Evolutionary conservation across 306 rosid genomes (phyloP).

Genomic region (Castanea crenata): DNA sequence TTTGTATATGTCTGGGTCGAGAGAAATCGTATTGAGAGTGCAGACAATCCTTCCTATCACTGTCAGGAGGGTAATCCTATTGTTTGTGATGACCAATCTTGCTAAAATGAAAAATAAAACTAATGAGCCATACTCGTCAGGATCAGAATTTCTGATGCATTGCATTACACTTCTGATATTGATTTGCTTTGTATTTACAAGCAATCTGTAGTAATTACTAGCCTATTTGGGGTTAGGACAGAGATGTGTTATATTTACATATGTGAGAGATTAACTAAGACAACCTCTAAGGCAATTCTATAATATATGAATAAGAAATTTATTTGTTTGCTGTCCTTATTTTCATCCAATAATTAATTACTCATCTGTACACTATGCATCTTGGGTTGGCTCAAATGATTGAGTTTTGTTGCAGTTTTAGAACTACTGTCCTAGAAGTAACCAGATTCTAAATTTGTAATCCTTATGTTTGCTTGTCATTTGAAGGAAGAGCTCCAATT

Average conservation of each 20-base stretch:
- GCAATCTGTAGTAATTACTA: background rate
- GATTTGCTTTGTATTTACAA: background rate
- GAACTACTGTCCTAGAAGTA: background rate
- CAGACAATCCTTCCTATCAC: background rate
- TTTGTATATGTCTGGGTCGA: background rate
- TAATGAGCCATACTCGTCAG: background rate
- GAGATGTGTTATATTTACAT: background rate
- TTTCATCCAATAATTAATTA: background rate
- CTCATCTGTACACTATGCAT: background rate
- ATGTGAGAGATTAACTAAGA: background rate
- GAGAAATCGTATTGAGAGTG: background rate
- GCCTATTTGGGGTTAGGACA: background rate
- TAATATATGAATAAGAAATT: too few relatives aligned
- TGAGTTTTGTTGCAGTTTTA: background rate
- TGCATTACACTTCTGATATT: background rate
- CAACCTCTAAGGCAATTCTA: background rate
- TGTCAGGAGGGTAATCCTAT: background rate
- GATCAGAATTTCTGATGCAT: background rate
- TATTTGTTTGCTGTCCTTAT: background rate
- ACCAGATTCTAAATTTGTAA: slow-evolving; percentile 3
- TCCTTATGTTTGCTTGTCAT: slow-evolving; percentile 15
- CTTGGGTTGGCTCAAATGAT: background rate
- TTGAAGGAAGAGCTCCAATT: slow-evolving; percentile 68
- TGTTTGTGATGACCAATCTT: background rate
- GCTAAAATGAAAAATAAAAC: background rate